Conservation (phyloP, 371 early-diverging fungal genomes). For the Dinochytrium kinnereticum region DNA sequence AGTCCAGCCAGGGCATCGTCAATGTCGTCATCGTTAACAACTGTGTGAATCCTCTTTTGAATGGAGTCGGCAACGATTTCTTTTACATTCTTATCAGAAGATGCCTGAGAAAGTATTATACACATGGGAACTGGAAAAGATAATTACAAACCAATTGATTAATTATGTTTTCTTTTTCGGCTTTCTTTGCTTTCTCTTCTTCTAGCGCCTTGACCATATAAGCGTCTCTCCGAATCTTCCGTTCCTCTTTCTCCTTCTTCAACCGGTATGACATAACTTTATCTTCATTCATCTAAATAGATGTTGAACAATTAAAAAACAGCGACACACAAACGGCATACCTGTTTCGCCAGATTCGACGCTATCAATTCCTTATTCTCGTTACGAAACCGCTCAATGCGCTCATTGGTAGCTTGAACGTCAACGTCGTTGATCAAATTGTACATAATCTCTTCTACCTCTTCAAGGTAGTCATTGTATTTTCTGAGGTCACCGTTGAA, state of each 20-base stretch:
- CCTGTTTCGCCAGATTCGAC: constrained; percentile 50
- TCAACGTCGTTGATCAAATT: constrained; percentile 87
- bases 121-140: neutral
- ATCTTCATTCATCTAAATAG: constrained; percentile 41
- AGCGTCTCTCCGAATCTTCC: constrained; percentile 46
- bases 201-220: constrained; percentile 44
- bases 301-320: neutral
- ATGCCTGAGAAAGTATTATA: constrained; percentile 10
- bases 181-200: constrained; percentile 39
- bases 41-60: constrained; percentile 17
- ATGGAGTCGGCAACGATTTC: constrained; percentile 26
- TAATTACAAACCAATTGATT: constrained; percentile 37
- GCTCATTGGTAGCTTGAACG: constrained; percentile 80
- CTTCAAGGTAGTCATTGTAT: constrained; percentile 92
- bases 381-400: constrained; percentile 74
- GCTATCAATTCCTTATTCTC: constrained; percentile 85
- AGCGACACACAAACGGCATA: too few species aligned
- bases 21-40: constrained; percentile 9
- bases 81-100: constrained; percentile 24
- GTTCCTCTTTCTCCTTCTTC: constrained; percentile 47
- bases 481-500: constrained; percentile 69
- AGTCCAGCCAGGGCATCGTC: constrained; percentile 11
- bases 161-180: constrained; percentile 43
- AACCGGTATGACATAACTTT: constrained; percentile 35
- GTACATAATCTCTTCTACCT: constrained; percentile 61